Evolutionary conservation across 441 rosid species (phyloP).

Genomic region (Adansonia grandidieri): DNA sequence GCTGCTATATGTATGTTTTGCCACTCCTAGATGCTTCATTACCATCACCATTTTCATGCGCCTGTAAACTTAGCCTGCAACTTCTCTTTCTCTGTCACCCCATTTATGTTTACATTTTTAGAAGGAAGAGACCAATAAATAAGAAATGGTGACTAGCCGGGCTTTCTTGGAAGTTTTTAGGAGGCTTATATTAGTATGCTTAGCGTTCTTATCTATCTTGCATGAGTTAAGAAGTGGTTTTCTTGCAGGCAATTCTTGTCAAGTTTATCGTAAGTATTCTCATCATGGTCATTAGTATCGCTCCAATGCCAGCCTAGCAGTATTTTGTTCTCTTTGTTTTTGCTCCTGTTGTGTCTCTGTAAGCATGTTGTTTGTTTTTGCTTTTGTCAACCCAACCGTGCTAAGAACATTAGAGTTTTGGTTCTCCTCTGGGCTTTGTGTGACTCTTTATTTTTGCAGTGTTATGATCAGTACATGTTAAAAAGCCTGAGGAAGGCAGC

Average conservation of each 20-base stretch:
- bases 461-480: conserved; percentile 84
- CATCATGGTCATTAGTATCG: conserved; percentile 17
- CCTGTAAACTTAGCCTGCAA: not conserved
- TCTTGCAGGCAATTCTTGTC: conserved; percentile 5
- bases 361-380: conserved; percentile 2
- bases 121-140: conserved; percentile 5
- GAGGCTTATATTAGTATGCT: not conserved
- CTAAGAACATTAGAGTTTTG: not conserved
- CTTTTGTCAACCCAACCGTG: not conserved
- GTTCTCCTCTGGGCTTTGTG: not conserved
- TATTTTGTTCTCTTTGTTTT: conserved; percentile 18
- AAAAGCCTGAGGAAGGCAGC: conserved; percentile 85
- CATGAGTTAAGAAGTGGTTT: not conserved
- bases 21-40: not conserved
- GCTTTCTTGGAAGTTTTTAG: not conserved
- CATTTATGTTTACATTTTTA: not conserved
- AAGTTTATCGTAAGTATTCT: not conserved
- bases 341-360: not conserved
- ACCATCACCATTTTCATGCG: not conserved
- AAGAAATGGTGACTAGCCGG: not conserved
- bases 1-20: not conserved
- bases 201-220: conserved; percentile 1
- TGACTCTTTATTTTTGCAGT: conserved; percentile 46
- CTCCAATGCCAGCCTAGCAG: conserved; percentile 2
- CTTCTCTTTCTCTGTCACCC: not conserved